Conservation (phyloP, 169 alveolate genomes). For the Plasmodium adleri region DNA sequence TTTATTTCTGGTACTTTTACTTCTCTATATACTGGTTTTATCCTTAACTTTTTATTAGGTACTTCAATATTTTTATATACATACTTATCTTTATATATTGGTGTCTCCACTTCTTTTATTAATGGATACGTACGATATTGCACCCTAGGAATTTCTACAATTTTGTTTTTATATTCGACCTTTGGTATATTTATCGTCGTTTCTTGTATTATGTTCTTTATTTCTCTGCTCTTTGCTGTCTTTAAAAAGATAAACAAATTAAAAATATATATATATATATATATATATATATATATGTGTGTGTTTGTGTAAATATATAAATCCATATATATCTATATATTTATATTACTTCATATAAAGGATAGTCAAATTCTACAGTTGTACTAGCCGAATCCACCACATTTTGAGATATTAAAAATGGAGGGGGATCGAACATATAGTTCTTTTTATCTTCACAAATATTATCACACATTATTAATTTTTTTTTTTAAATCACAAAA, state of each 20-base stretch:
- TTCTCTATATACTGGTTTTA: constrained; percentile 71
- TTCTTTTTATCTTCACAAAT: constrained; percentile 54
- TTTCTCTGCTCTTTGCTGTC: constrained; percentile 22
- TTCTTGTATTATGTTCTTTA: constrained; percentile 73
- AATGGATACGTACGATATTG: constrained; percentile 70
- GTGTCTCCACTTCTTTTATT: constrained; percentile 61
- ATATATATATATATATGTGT: neutral
- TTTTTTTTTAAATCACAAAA: no score
- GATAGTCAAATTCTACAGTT: constrained; percentile 39
- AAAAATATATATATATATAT: neutral
- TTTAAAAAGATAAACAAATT: neutral
- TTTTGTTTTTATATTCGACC: constrained; percentile 53
- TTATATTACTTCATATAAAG: constrained; percentile 28
- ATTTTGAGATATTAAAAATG: neutral
- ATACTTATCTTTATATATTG: constrained; percentile 59
- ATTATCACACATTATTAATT: constrained; percentile 55
- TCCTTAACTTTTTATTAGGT: constrained; percentile 45
- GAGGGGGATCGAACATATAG: constrained; percentile 31
- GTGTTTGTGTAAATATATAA: neutral
- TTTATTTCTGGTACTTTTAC: constrained; percentile 64
- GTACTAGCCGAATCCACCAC: constrained; percentile 21
- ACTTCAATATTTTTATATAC: constrained; percentile 63
- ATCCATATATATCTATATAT: neutral
- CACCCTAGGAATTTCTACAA: constrained; percentile 61
- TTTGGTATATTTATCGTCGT: constrained; percentile 72